Percentiles rank a stretch among this genome's conserved stretches.
phyloP scores from a whole-genome alignment of 1,284 basidiomycete species.

The Malassezia globosa region DNA sequence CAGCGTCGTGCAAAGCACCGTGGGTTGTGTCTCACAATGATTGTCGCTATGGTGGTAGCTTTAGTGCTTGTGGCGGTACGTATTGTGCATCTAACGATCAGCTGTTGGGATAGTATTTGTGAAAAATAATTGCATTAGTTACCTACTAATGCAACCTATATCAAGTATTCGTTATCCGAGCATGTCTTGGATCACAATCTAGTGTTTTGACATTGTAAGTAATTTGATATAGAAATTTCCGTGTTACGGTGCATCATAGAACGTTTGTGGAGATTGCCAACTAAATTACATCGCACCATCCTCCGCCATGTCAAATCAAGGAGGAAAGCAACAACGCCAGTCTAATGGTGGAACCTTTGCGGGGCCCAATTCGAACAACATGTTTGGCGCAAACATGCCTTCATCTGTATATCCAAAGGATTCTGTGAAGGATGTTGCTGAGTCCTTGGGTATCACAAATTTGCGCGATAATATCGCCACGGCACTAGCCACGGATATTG shows the following conservation, averaged over 20 bases:
- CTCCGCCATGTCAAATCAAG: constrained; percentile 11
- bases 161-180: too few species aligned
- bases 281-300: constrained; percentile 1
- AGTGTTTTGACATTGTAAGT: too few species aligned
- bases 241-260: too few species aligned
- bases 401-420: constrained; percentile 41
- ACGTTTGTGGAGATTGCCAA: not conserved
- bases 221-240: too few species aligned
- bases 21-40: constrained; percentile 76
- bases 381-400: constrained; percentile 14
- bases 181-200: too few species aligned
- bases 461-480: constrained; percentile 70
- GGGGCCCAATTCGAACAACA: not conserved
- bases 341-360: not conserved
- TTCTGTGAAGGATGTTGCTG: constrained; percentile 62
- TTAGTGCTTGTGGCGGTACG: constrained; percentile 68
- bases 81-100: too few species aligned
- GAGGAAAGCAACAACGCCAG: constrained; percentile 6
- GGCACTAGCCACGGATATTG: constrained; percentile 84
- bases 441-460: constrained; percentile 68
- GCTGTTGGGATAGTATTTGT: too few species aligned
- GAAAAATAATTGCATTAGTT: too few species aligned
- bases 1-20: constrained; percentile 84
- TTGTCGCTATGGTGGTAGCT: constrained; percentile 74
- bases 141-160: too few species aligned